A percentile compares a stretch with the other conserved stretches of the same genome.
phyloP scores from a whole-genome alignment of 2,329 filamentous ascomycete genomes.

The Venturiaceae sp. region DNA sequence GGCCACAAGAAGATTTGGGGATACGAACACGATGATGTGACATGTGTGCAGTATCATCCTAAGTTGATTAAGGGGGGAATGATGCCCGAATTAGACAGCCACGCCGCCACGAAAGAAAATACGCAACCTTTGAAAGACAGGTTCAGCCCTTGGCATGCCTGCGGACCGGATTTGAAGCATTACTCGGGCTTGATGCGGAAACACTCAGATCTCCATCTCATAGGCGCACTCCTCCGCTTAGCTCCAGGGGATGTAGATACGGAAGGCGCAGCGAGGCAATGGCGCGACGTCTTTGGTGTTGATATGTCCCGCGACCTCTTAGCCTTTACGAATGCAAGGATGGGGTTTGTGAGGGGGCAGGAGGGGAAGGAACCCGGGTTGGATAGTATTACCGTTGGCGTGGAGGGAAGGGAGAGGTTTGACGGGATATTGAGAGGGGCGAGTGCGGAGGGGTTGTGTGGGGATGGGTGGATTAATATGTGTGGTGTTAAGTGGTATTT shows the following conservation, averaged over 20 bases:
- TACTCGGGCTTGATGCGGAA: conserved; percentile 1
- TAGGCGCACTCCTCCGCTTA: conserved; percentile 26
- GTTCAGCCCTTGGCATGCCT: conserved; percentile 37
- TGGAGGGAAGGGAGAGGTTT: conserved; percentile 22
- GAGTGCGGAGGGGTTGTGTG: conserved; percentile 17
- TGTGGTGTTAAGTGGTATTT: conserved; percentile 29
- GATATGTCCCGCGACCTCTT: conserved; percentile 12
- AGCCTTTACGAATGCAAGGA: conserved; percentile 21
- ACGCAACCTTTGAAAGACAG: conserved; percentile 25
- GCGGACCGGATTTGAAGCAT: conserved; percentile 23
- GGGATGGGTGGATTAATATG: conserved; percentile 26
- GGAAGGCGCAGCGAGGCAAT: conserved; percentile 26
- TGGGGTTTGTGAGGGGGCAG: conserved; percentile 26
- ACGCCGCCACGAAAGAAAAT: conserved; percentile 21
- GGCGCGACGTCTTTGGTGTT: conserved; percentile 30
- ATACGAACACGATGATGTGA: conserved; percentile 9
- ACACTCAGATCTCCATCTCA: conserved; percentile 18
- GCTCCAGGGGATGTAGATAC: conserved; percentile 25
- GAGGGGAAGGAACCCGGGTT: conserved; percentile 26
- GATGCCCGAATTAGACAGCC: conserved; percentile 35
- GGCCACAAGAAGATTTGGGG: conserved; percentile 28
- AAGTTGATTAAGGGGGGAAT: conserved; percentile 32
- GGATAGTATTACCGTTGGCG: conserved; percentile 27
- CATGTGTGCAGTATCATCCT: conserved; percentile 35
- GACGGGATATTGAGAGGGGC: conserved; percentile 23